Conservation (phyloP, 768 basidiomycete species). For the Rhodosporidiobolus sp. region DNA sequence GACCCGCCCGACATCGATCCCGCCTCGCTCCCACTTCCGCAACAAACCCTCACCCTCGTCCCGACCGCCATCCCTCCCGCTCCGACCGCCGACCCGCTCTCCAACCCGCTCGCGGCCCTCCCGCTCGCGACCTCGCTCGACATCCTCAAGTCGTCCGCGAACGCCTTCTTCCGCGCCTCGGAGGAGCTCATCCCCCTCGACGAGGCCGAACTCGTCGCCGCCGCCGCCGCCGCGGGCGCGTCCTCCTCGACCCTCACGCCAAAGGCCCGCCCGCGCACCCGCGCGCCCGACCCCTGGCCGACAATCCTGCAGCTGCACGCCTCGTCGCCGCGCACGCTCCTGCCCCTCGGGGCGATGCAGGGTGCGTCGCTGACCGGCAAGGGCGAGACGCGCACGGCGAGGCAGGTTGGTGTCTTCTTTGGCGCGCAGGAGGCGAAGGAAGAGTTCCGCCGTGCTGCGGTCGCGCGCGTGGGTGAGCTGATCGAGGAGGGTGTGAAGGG, state of each 20-base stretch:
- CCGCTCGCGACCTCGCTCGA: constrained; percentile 28
- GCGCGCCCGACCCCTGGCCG: constrained; percentile 27
- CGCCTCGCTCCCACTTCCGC: constrained; percentile 29
- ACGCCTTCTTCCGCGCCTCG: constrained; percentile 30
- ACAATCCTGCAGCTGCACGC: constrained; percentile 23
- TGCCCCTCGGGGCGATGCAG: constrained; percentile 25
- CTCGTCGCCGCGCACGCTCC: not conserved
- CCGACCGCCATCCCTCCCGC: constrained; percentile 3
- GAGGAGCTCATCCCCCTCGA: constrained; percentile 29
- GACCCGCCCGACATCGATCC: constrained; percentile 38
- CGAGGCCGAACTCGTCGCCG: constrained; percentile 8
- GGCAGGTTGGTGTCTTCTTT: constrained; percentile 33
- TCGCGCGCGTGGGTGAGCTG: constrained; percentile 16
- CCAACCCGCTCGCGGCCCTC: constrained; percentile 22
- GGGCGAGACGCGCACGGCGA: constrained; percentile 16
- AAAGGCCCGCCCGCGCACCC: not conserved
- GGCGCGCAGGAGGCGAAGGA: constrained; percentile 20
- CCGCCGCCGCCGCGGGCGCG: not conserved
- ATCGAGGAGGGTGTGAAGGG: not conserved
- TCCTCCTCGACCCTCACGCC: not conserved
- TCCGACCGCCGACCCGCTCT: not conserved
- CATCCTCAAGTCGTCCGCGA: constrained; percentile 22
- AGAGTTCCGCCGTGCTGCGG: constrained; percentile 5
- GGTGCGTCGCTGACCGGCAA: constrained; percentile 31
- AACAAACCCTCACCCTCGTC: constrained; percentile 26